Percentiles rank a stretch among this genome's conserved stretches.
Evolutionary conservation across 2,329 filamentous ascomycete genomes (phyloP).

Genomic region (Claviceps arundinis): DNA sequence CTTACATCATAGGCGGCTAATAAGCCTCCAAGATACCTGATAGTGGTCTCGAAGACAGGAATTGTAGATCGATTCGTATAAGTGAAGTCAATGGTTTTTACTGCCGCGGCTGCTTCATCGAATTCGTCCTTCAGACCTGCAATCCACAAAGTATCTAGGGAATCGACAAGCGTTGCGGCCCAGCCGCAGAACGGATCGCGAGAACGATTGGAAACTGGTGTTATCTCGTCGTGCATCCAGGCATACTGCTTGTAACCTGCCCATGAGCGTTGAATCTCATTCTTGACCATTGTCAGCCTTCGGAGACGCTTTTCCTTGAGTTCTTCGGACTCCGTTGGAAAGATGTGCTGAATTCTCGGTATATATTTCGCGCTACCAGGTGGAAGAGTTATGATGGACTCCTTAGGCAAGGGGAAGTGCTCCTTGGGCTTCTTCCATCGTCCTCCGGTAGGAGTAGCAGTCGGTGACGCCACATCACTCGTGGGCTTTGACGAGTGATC

Average conservation of each 20-base stretch:
- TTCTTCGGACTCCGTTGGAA: conserved; percentile 49
- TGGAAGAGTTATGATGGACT: conserved; percentile 63
- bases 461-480: conserved; percentile 6
- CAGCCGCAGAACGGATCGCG: conserved; percentile 83
- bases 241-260: conserved; percentile 65
- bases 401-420: conserved; percentile 60
- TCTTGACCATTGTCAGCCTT: conserved; percentile 54
- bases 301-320: conserved; percentile 49
- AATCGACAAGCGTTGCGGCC: conserved; percentile 78
- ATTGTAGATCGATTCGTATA: conserved; percentile 53
- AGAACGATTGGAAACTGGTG: conserved; percentile 52
- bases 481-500: conserved; percentile 17
- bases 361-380: conserved; percentile 55
- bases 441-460: conserved; percentile 17
- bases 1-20: conserved; percentile 80
- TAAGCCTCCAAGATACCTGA: conserved; percentile 80
- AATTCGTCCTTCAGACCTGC: conserved; percentile 71
- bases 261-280: conserved; percentile 70
- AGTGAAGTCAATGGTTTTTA: conserved; percentile 72
- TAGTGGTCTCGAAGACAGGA: conserved; percentile 85
- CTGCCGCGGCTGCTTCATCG: conserved; percentile 57
- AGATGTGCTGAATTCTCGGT: conserved; percentile 63
- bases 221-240: conserved; percentile 78
- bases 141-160: conserved; percentile 75
- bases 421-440: conserved; percentile 68